Base-by-base conservation (phyloP, 495 filamentous ascomycete genomes). In the Aspergillus ostianus region DNA sequence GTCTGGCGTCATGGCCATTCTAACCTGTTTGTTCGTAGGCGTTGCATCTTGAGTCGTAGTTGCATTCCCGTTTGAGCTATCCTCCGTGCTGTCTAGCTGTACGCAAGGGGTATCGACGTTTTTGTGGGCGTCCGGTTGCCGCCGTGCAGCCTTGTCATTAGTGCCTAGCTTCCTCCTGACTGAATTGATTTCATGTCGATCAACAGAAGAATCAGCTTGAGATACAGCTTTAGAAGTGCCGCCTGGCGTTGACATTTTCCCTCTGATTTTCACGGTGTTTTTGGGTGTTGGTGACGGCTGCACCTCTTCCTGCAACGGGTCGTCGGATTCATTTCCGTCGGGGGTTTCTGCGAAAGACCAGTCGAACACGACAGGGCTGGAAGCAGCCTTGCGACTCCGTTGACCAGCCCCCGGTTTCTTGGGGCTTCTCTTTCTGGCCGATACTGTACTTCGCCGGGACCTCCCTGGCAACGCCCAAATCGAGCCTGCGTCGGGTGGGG, bases 271-370 rank as follows among this genome's bases (percentile, higher is more conserved):
- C 36, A 56, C 26, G 5, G 56, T 12, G 29, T 55, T 59, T 23
- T 64, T 71, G 18, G 70, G 65, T 6, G 70, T 70, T 15, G 73
- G 73, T 3, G 76, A 78, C 15, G 70, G 68, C 58, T 68, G 65
- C 49, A 66, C 63, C 13, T 68, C 57, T 46, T 78, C 76, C 61
- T 79, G 77, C 48, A 80, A 67, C 44, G 77, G 77, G 60, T 80
- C 77, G 63, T 80, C 77, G 49, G 77, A 80, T 60, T 80, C 77
- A 55, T 70, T 72, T 49, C 67, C 70, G 49, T 77, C 74, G 29
- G 69, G 65, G 7, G 66, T 61, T 30, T 69, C 58, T 45, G 76
- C 72, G 61, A 80, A 80, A 32, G 72, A 77, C 77, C 76, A 80
- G 69, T 80, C 76, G 52, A 61, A 69, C 32, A 66, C 64, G n/a